phyloP scores from a whole-genome alignment of 306 rosid genomes.

The peach (Prunus persica) region DNA sequence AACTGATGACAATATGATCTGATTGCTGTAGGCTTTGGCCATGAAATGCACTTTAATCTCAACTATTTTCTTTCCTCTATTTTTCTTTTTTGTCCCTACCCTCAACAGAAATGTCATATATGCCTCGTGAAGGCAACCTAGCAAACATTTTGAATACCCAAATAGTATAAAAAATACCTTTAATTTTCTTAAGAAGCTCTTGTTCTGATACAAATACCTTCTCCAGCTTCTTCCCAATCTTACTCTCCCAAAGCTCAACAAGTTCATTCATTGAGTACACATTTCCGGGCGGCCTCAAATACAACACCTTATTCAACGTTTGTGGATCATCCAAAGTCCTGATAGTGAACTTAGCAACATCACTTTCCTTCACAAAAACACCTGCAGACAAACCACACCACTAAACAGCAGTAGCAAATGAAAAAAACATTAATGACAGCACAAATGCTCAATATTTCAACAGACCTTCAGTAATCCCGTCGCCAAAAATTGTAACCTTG shows the following conservation, averaged over 20 bases:
- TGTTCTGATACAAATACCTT: constrained; percentile 53
- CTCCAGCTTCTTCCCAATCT: constrained; percentile 65
- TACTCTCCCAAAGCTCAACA: constrained; percentile 70
- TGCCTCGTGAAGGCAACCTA: not conserved
- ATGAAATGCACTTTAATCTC: not conserved
- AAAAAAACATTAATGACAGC: not conserved
- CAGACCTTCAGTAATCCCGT: constrained; percentile 68
- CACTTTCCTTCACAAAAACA: constrained; percentile 61
- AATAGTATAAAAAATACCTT: constrained; percentile 46
- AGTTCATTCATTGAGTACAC: constrained; percentile 60
- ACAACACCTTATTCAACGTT: constrained; percentile 56
- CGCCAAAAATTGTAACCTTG: constrained; percentile 63
- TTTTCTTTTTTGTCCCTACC: too few relatives aligned
- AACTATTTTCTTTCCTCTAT: too few relatives aligned
- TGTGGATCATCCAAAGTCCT: constrained; percentile 68
- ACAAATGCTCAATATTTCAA: not conserved
- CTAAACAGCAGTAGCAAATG: not conserved
- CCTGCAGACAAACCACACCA: constrained; percentile 35
- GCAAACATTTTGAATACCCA: not conserved
- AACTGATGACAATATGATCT: not conserved
- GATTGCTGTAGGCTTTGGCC: not conserved
- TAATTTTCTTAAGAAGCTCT: constrained; percentile 52
- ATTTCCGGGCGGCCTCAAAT: constrained; percentile 76
- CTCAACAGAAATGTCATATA: not conserved
- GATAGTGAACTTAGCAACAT: constrained; percentile 79